Conservation (phyloP, 1,139 yeast genomes). For the Pichia sp. region DNA sequence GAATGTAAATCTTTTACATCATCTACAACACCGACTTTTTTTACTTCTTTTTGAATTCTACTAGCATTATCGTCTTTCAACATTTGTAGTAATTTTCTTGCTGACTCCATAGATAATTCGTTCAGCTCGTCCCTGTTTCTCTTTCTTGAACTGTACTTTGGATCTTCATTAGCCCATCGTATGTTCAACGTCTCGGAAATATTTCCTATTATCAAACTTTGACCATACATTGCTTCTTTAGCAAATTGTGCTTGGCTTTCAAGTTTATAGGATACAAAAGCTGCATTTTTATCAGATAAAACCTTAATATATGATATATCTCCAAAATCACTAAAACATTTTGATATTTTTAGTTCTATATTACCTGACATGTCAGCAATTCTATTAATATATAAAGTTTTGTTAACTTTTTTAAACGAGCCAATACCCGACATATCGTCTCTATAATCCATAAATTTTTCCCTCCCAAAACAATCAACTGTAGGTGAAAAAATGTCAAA, state of each 20-base stretch:
- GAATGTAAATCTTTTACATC: no score
- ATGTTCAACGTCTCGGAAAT: slow-evolving; percentile 50
- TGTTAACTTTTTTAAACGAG: slow-evolving; percentile 58
- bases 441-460: slow-evolving; percentile 70
- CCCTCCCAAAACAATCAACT: slow-evolving; percentile 91
- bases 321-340: slow-evolving; percentile 71
- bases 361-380: slow-evolving; percentile 36
- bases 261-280: slow-evolving; percentile 64
- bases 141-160: slow-evolving; percentile 62
- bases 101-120: slow-evolving; percentile 25
- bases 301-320: slow-evolving; percentile 64
- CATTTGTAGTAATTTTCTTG: slow-evolving; percentile 20
- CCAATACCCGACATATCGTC: slow-evolving; percentile 98
- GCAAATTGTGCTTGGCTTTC: slow-evolving; percentile 88
- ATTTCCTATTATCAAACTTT: slow-evolving; percentile 50
- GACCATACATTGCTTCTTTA: slow-evolving; percentile 86
- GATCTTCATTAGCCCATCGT: slow-evolving; percentile 90
- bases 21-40: no score
- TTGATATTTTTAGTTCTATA: slow-evolving; percentile 39
- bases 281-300: slow-evolving; percentile 59
- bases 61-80: slow-evolving; percentile 12
- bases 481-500: slow-evolving; percentile 42
- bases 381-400: slow-evolving; percentile 76
- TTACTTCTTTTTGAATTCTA: slow-evolving; percentile 2
- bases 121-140: slow-evolving; percentile 33